Percentiles rank a stretch among this genome's conserved stretches.
These are phyloP conservation scores for Debaryomyces castellii DNA, from an alignment of 805 yeast species.

Conservation along the genomic window DNA sequence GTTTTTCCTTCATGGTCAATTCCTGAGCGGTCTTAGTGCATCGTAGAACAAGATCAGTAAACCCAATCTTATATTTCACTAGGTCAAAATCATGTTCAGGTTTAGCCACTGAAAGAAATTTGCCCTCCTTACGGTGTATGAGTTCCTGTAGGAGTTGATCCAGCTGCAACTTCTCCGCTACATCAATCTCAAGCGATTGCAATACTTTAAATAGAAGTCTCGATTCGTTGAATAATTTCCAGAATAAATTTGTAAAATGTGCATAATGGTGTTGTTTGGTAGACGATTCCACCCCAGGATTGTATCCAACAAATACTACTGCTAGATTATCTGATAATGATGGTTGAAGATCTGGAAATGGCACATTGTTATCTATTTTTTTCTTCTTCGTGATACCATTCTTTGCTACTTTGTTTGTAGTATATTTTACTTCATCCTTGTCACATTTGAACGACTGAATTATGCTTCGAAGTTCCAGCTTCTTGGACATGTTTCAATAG, in stretches of 20 bases:
- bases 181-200: not conserved
- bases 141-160: conserved; percentile 14
- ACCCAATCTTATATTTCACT: conserved; percentile 52
- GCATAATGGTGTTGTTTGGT: conserved; percentile 68
- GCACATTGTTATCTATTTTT: conserved; percentile 4
- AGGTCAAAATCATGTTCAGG: conserved; percentile 44
- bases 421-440: not conserved
- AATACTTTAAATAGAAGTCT: conserved; percentile 35
- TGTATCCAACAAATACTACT: conserved; percentile 66
- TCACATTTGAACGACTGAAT: conserved; percentile 17
- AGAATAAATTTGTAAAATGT: conserved; percentile 64
- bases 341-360: conserved; percentile 31
- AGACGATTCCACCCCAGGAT: conserved; percentile 69
- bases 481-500: not conserved
- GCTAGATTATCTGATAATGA: conserved; percentile 22
- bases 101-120: conserved; percentile 10
- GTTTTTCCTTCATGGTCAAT: conserved; percentile 51
- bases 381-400: not conserved
- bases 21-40: conserved; percentile 62
- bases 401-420: conserved; percentile 3
- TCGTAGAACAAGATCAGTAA: conserved; percentile 67
- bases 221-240: conserved; percentile 61
- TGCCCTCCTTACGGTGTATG: conserved; percentile 8
- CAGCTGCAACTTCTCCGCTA: conserved; percentile 2
- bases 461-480: conserved; percentile 11